Base-by-base conservation (phyloP, 2,329 filamentous ascomycete species). In the Parastagonospora nodorum region DNA sequence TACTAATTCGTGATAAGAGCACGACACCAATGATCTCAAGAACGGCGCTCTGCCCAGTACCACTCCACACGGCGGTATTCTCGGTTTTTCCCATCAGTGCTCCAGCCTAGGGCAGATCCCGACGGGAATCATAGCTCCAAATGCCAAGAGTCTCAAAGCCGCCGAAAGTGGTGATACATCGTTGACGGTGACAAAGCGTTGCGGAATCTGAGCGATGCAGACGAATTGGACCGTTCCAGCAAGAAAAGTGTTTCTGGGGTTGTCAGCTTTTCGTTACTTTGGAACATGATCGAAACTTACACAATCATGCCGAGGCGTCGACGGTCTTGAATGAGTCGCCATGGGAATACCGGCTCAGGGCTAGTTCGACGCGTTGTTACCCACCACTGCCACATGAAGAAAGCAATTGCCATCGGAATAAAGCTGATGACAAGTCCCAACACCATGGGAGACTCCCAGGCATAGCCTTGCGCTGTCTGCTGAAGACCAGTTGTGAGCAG, bases 301-400 rank as follows among this genome's bases (percentile, higher is more conserved):
- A 57, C 15, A 8, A 62, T 49, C 14, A 54, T 41, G 5, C 30
- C 56, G 9, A 45, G 9, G 15, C 50, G 30, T 5, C 50, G 27
- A 6, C 53, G 45, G 19, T 28, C 44, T 6, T 42, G 33, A 16
- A 19, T 58, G 35, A 58, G 55, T n/a, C 53, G 43, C 59, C 54
- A 62, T 5, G 57, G 55, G 30, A 64, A 57, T 2, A 64, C 48
- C 8, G 61, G 61, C 19, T 61, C 60, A 0, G 58, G 51, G 12
- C 19, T 12, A 1, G 15, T 35, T n/a, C 45, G 31, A 12, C 24
- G 32, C 14, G 33, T 48, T 4, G 60, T 61, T 16, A 57, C 36
- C 30, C 40, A 57, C 52, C 60, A 55, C 35, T 63, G 40, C 48
- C 45, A 63, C 4, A 29, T 24, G 16, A 64, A 29, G 45, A 64